Evolutionary conservation across 768 basidiomycete species (phyloP), one percentile per base, ranked within the genome.

Genomic region (Lentinula aciculospora): DNA sequence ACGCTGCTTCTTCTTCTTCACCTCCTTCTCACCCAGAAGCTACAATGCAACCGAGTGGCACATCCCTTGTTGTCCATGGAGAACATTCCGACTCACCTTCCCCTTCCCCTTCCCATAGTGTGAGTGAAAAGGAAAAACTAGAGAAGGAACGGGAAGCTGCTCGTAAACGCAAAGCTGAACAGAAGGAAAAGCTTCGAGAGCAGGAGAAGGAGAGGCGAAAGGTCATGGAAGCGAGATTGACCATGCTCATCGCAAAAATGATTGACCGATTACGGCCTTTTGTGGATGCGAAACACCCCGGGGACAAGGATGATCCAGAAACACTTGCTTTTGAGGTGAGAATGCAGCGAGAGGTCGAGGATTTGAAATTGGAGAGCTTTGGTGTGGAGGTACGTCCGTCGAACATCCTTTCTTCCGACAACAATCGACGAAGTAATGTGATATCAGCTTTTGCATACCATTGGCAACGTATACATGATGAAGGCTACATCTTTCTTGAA

Each of bases 281-380:
- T 66, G 91, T 98, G 21, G 89, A 94, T 64, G 94, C 95, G 44
- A 85, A 90, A 70, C 75, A 82, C 50, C 94, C 94, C 2, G 91
- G 90, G 10, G 86, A 77, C 2, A 81, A 80, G 67, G 87, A 83
- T 53, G 97, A 98, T 65, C 75, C 86, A 0, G 97, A 98, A 76
- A 93, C 92, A 10, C 71, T 71, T 49, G 77, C 80, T 15, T 99
- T 94, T 66, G 86, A 91, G 70, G 77, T 79, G 53, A 84, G 79
- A 69, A 90, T 96, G 69, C 79, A 72, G 65, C 75, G 81, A 28
- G 97, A 99, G 70, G 92, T 91, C 1, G 94, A 96, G 57, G 97
- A 99, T 73, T 68, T 99, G 64, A 98, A 98, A 75, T 72, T 98
- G 54, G 96, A 99, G 76, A 94, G 92, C 63, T 99, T 99, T 71